phyloP scores from a whole-genome alignment of 106 monocot genomes.

The Allium fistulosum region DNA sequence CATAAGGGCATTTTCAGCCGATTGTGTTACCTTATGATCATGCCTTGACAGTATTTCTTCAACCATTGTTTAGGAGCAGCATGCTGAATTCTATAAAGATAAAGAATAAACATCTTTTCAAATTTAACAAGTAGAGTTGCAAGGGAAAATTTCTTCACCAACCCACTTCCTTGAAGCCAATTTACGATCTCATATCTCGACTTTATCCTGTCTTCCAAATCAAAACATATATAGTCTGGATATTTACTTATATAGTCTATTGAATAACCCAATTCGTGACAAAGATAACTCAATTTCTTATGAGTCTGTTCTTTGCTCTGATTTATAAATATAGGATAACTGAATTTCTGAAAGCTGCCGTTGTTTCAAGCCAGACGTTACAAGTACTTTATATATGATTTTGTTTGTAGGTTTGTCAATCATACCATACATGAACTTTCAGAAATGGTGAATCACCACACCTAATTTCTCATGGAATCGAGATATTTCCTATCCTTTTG shows the following conservation, averaged over 20 bases:
- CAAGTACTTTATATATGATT: no score
- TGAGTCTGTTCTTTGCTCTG: constrained; percentile 32
- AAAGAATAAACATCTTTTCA: constrained; percentile 64
- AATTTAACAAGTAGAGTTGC: constrained; percentile 74
- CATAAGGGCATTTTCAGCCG: neutral
- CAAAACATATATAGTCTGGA: constrained; percentile 68
- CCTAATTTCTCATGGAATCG: no score
- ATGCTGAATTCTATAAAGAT: constrained; percentile 58
- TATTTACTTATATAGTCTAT: constrained; percentile 56
- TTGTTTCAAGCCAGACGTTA: no score
- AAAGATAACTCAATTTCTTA: constrained; percentile 59
- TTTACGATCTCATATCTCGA: constrained; percentile 71
- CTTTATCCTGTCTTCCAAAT: constrained; percentile 74
- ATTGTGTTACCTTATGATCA: neutral
- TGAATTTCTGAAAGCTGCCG: no score
- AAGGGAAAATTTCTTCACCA: constrained; percentile 53
- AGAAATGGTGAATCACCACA: no score
- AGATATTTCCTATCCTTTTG: no score
- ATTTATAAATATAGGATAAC: constrained; percentile 60
- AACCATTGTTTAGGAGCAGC: constrained; percentile 90
- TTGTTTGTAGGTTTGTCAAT: no score
- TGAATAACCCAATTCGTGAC: constrained; percentile 42
- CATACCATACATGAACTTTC: no score
- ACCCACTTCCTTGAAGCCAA: constrained; percentile 65
- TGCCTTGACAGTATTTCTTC: constrained; percentile 43